These are phyloP conservation scores for Linnemannia elongata DNA, from an alignment of 192 early-diverging fungal genomes.

Conservation along the genomic window DNA sequence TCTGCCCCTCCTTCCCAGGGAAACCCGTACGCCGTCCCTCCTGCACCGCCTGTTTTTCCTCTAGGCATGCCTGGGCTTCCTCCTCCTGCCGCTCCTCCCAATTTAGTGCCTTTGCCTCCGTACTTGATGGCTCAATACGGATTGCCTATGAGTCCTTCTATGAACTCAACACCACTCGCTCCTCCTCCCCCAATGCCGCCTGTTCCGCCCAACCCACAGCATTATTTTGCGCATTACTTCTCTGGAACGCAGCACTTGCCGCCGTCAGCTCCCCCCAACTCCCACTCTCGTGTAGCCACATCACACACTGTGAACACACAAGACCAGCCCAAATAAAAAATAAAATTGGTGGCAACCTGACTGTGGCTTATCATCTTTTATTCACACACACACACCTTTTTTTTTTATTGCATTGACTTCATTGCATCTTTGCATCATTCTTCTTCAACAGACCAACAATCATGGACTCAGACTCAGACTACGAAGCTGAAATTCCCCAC, in stretches of 20 bases:
- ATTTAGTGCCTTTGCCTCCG: conserved; percentile 24
- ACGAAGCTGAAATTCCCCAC: conserved; percentile 29
- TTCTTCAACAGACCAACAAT: not conserved
- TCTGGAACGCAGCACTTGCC: not conserved
- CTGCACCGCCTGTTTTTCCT: not conserved
- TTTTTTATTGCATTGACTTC: not conserved
- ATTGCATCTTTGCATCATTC: not conserved
- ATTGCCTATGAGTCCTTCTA: conserved; percentile 15
- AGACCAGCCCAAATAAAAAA: not conserved
- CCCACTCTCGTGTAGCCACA: not conserved
- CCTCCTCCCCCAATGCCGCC: conserved; percentile 18
- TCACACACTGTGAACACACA: not conserved
- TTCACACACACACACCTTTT: not conserved
- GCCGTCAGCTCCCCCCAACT: not conserved
- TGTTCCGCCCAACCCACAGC: conserved; percentile 24
- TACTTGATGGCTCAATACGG: conserved; percentile 20
- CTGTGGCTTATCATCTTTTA: not conserved
- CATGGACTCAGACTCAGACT: conserved; percentile 52
- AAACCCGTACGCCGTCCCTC: not conserved
- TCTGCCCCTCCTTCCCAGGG: not conserved
- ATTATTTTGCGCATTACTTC: not conserved
- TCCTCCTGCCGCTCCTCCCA: conserved; percentile 10
- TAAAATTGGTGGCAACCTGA: not conserved
- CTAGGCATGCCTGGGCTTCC: conserved; percentile 9
- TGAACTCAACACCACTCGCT: not conserved